Conservation (phyloP, 2,329 filamentous ascomycete species). For the Apiospora kogelbergensis region DNA sequence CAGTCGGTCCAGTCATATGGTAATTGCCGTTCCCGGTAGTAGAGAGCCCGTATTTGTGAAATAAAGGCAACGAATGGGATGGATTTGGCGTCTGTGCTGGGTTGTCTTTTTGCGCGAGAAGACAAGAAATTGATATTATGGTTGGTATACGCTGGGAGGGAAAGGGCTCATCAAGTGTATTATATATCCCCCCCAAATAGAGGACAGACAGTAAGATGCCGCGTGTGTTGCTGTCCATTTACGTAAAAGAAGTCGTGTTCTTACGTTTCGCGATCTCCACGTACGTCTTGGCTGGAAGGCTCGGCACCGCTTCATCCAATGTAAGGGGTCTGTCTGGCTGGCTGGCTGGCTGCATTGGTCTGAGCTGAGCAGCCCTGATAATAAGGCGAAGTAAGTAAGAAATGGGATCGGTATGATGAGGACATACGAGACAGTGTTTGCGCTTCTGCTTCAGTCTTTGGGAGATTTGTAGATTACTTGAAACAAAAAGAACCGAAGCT, state of each 20-base stretch:
- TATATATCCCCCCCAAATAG: background rate
- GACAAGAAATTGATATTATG: background rate
- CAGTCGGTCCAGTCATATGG: background rate
- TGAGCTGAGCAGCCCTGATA: background rate
- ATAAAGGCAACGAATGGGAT: background rate
- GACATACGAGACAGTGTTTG: background rate
- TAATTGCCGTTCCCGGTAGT: background rate
- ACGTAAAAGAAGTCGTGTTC: conserved; percentile 5
- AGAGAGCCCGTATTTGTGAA: background rate
- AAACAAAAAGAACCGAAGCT: background rate
- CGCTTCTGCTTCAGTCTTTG: background rate
- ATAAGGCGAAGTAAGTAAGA: background rate
- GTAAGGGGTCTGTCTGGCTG: background rate
- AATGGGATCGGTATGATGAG: background rate
- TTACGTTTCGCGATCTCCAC: conserved; percentile 4
- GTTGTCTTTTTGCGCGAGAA: background rate
- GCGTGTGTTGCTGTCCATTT: background rate
- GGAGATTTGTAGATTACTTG: background rate
- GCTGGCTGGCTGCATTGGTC: background rate
- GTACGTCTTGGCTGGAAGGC: background rate
- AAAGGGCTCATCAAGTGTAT: background rate
- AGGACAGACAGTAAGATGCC: background rate
- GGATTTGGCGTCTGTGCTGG: background rate
- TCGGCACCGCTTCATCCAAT: background rate
- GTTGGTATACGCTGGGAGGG: background rate